Percentiles rank a stretch among this genome's conserved stretches.
Conservation (phyloP, 1,284 basidiomycete genomes). For the Rhodotorula sp. region DNA sequence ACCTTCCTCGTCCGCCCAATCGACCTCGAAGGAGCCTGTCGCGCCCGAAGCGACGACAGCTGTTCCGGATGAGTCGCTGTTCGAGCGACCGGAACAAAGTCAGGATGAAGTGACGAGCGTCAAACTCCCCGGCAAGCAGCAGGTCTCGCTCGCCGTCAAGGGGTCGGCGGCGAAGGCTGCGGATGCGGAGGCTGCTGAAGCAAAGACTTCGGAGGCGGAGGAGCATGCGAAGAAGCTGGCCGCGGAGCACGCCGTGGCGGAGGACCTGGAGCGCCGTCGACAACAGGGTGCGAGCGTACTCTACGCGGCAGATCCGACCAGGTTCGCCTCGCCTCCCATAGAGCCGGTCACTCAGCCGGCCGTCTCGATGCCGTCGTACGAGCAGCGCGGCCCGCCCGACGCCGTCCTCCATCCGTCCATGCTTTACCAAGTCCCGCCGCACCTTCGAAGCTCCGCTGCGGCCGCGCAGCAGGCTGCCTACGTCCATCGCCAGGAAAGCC, state of each 20-base stretch:
- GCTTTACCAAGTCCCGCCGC: slow-evolving; percentile 34
- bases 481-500: slow-evolving; percentile 26
- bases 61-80: slow-evolving; percentile 4
- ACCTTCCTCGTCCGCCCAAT: background rate
- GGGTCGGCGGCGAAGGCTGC: slow-evolving; percentile 7
- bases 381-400: slow-evolving; percentile 2
- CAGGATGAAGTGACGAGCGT: background rate
- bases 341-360: background rate
- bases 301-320: slow-evolving; percentile 28
- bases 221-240: background rate
- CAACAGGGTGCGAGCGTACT: slow-evolving; percentile 32
- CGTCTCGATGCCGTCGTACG: background rate
- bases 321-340: background rate
- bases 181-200: background rate
- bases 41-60: slow-evolving; percentile 4
- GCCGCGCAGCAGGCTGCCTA: background rate
- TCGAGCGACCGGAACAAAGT: background rate
- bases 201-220: background rate
- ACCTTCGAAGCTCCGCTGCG: slow-evolving; percentile 15
- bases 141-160: slow-evolving; percentile 14
- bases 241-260: background rate
- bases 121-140: slow-evolving; percentile 14
- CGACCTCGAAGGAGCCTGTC: background rate
- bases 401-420: background rate
- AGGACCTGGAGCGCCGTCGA: slow-evolving; percentile 8